Conservation (phyloP, 108 stramenopile species). For the Skeletonema marinoi region DNA sequence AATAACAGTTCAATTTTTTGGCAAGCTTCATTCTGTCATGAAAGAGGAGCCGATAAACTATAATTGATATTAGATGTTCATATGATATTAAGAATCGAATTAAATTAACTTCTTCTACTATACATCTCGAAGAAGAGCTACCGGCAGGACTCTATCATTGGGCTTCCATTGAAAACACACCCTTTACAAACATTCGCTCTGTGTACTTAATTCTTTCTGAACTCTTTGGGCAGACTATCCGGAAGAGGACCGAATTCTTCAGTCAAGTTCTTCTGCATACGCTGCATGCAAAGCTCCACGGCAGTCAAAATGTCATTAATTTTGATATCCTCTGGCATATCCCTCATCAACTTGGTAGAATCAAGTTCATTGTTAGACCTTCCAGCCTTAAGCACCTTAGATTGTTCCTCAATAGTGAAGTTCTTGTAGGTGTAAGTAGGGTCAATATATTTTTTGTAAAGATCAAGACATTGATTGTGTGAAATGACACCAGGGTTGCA, state of each 20-base stretch:
- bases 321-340: conserved; percentile 87
- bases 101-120: not conserved
- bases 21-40: conserved; percentile 39
- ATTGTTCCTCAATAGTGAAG: conserved; percentile 94
- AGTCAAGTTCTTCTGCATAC: conserved; percentile 94
- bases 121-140: not conserved
- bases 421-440: conserved; percentile 96
- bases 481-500: conserved; percentile 99
- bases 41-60: not conserved
- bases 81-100: conserved; percentile 1
- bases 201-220: conserved; percentile 37
- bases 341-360: conserved; percentile 92
- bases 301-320: conserved; percentile 94
- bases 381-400: conserved; percentile 93
- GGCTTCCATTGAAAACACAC: not conserved
- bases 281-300: conserved; percentile 90
- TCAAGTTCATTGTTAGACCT: conserved; percentile 99
- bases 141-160: not conserved
- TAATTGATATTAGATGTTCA: not conserved
- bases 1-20: conserved; percentile 51
- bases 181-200: not conserved
- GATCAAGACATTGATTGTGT: conserved; percentile 97
- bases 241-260: conserved; percentile 78
- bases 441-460: conserved; percentile 99
- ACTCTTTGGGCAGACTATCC: conserved; percentile 69